These are phyloP conservation scores for Ustilago vetiveriae DNA, from an alignment of 1,284 basidiomycete genomes.

Conservation along the genomic window DNA sequence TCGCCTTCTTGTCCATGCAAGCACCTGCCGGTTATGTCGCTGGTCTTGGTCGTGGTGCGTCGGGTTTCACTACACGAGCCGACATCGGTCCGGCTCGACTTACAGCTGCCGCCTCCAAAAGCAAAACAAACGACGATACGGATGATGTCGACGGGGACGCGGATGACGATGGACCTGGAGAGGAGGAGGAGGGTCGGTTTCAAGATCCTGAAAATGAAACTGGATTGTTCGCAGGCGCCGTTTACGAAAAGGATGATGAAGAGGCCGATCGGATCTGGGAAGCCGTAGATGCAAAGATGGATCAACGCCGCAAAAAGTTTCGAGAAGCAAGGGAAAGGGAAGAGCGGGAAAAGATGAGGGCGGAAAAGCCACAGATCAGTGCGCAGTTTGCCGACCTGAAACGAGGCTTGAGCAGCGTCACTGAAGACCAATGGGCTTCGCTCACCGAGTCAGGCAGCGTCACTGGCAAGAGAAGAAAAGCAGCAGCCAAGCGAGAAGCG, in stretches of 20 bases:
- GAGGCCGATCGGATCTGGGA: slow-evolving; percentile 97
- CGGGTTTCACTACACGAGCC: slow-evolving; percentile 96
- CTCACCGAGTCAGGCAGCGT: slow-evolving; percentile 96
- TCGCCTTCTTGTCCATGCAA: slow-evolving; percentile 61
- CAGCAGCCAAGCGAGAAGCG: slow-evolving; percentile 74
- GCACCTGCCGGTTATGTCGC: slow-evolving; percentile 66
- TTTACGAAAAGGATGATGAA: slow-evolving; percentile 96
- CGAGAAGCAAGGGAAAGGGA: slow-evolving; percentile 80
- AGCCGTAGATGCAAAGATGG: slow-evolving; percentile 87
- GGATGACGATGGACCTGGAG: slow-evolving; percentile 75
- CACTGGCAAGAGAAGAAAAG: slow-evolving; percentile 87
- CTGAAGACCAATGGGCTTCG: slow-evolving; percentile 90
- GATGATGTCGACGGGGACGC: slow-evolving; percentile 28
- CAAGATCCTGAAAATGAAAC: slow-evolving; percentile 98
- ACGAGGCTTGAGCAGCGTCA: slow-evolving; percentile 83
- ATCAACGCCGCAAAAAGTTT: slow-evolving; percentile 81
- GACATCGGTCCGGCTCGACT: slow-evolving; percentile 98
- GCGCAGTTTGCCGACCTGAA: slow-evolving; percentile 95
- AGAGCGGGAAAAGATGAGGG: slow-evolving; percentile 77
- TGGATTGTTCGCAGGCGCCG: slow-evolving; percentile 92
- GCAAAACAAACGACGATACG: slow-evolving; percentile 7
- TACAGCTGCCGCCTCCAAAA: slow-evolving; percentile 70
- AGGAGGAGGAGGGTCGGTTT: slow-evolving; percentile 84
- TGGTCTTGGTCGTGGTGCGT: slow-evolving; percentile 72
- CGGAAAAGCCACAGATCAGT: slow-evolving; percentile 86